These are phyloP conservation scores for Trichomonas tenax DNA, from an alignment of 208 protist genomes.

Conservation along the genomic window DNA sequence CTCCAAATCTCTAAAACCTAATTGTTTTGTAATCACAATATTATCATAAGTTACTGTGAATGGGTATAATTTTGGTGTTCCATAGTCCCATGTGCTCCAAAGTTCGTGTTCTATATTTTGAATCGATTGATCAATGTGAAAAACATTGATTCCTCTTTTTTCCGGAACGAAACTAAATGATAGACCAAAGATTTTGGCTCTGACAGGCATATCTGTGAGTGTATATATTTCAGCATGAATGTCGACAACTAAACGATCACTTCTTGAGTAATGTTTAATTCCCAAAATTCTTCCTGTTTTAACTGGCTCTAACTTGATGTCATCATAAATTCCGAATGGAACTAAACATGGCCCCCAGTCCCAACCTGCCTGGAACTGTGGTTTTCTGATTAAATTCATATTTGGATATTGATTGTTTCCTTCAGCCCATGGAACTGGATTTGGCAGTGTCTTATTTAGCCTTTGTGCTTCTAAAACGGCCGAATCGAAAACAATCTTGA, in stretches of 20 bases:
- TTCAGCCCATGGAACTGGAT: not conserved
- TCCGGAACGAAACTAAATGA: not conserved
- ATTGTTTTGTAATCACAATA: not conserved
- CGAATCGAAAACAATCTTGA: not conserved
- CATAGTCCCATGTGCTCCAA: not conserved
- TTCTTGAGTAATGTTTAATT: not conserved
- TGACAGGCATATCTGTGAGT: not conserved
- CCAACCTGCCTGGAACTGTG: slow-evolving; percentile 28
- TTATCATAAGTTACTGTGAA: not conserved
- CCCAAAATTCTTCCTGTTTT: not conserved
- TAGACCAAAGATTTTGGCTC: not conserved
- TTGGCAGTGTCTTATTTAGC: not conserved
- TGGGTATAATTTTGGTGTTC: slow-evolving; percentile 9
- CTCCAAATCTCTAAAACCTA: slow-evolving; percentile 19
- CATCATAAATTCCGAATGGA: slow-evolving; percentile 11
- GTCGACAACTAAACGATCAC: not conserved
- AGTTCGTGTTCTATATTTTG: not conserved
- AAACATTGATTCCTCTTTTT: not conserved
- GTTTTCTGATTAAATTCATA: slow-evolving; percentile 7
- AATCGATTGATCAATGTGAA: not conserved
- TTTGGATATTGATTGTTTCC: not conserved
- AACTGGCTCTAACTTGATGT: not conserved
- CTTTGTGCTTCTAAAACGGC: not conserved
- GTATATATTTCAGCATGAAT: not conserved
- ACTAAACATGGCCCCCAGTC: slow-evolving; percentile 29